These are phyloP conservation scores for Infundibulicybe gibba DNA, from an alignment of 768 basidiomycete species.

Conservation along the genomic window DNA sequence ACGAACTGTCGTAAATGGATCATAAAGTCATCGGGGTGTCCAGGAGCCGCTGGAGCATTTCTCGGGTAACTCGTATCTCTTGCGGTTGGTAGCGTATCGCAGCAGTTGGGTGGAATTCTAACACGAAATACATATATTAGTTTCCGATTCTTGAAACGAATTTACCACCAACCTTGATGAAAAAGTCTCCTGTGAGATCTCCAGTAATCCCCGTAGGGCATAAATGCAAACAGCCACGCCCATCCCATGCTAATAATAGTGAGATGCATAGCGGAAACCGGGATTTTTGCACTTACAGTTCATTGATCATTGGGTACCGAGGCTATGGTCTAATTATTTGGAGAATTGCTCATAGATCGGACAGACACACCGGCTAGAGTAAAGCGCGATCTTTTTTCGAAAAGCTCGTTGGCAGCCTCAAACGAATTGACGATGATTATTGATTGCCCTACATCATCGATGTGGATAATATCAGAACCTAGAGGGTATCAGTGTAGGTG, in stretches of 20 bases:
- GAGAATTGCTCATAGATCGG: too few relatives aligned
- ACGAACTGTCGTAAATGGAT: constrained; percentile 3
- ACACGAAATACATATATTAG: neutral
- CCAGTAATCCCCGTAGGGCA: neutral
- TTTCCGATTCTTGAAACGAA: neutral
- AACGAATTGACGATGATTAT: constrained; percentile 1
- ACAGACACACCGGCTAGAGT: too few relatives aligned
- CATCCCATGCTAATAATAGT: neutral
- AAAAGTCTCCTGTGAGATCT: neutral
- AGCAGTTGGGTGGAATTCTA: constrained; percentile 9
- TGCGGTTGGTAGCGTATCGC: constrained; percentile 6
- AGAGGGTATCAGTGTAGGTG: neutral
- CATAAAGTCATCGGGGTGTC: constrained; percentile 35
- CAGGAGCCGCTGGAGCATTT: constrained; percentile 17
- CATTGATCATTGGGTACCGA: neutral
- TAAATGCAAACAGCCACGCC: neutral
- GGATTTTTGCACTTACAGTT: neutral
- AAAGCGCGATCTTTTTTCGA: too few relatives aligned
- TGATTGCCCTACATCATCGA: neutral
- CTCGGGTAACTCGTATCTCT: constrained; percentile 9
- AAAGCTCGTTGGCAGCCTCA: constrained; percentile 1
- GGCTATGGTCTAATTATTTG: neutral
- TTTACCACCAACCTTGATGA: neutral
- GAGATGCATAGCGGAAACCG: too few relatives aligned
- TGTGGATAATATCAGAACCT: constrained; percentile 1